Conservation (phyloP, 495 filamentous ascomycete genomes). For the Podospora australis region DNA sequence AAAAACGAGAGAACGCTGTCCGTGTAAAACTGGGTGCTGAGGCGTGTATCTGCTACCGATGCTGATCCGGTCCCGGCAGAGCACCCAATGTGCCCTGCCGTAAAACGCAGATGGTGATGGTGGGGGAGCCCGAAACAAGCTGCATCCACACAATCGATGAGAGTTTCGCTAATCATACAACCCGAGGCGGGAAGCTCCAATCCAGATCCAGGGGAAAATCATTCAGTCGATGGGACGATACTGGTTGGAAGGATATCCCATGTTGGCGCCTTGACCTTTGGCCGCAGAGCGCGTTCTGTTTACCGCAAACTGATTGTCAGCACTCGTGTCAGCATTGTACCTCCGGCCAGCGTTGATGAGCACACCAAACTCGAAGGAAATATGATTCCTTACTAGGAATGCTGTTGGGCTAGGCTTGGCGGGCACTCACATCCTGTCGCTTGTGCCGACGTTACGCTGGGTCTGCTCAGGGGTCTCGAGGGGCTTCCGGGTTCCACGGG, state of each 20-base stretch:
- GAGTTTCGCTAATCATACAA: slow-evolving; percentile 24
- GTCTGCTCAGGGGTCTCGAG: slow-evolving; percentile 78
- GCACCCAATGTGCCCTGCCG: slow-evolving; percentile 1
- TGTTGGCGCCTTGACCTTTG: slow-evolving; percentile 70
- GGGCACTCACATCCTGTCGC: slow-evolving; percentile 99
- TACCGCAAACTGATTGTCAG: slow-evolving; percentile 81
- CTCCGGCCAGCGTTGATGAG: slow-evolving; percentile 73
- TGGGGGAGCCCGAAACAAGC: no score
- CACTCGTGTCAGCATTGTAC: slow-evolving; percentile 65
- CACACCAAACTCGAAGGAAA: slow-evolving; percentile 81
- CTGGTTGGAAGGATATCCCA: slow-evolving; percentile 53
- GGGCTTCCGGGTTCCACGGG: slow-evolving; percentile 70
- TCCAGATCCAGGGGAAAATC: slow-evolving; percentile 13
- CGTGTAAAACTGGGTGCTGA: slow-evolving; percentile 22
- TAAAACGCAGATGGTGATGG: slow-evolving; percentile 5
- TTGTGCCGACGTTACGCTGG: slow-evolving; percentile 82
- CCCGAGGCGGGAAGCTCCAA: slow-evolving; percentile 17
- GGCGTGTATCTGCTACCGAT: slow-evolving; percentile 25
- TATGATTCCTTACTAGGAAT: slow-evolving; percentile 92
- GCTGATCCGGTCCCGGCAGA: slow-evolving; percentile 16
- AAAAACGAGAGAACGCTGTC: slow-evolving; percentile 30
- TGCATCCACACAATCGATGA: slow-evolving; percentile 22
- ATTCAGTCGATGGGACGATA: slow-evolving; percentile 65
- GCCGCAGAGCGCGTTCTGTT: slow-evolving; percentile 91
- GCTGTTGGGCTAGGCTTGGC: slow-evolving; percentile 49